Percentiles rank a stretch among this genome's conserved stretches.
phyloP scores from a whole-genome alignment of 345 rosid genomes.

The Raphanus sativus region DNA sequence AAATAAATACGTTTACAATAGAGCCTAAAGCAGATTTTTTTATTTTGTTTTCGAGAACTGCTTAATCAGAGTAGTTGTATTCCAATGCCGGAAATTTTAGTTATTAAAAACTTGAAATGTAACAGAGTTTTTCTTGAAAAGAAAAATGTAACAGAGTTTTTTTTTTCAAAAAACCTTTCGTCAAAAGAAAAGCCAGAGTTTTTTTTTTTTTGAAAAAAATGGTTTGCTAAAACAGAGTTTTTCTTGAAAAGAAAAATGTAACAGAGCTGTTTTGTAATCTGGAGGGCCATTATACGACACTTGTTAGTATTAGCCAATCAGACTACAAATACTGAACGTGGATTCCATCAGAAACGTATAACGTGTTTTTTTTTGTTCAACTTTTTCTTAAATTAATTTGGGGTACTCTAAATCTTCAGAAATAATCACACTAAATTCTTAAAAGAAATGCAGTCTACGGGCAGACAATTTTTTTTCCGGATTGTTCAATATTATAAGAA shows the following conservation, averaged over 20 bases:
- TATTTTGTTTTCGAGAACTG: too few species aligned
- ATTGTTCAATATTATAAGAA: too few species aligned
- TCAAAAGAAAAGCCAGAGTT: too few species aligned
- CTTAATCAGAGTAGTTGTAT: neutral
- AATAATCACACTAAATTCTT: too few species aligned
- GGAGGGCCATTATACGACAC: neutral
- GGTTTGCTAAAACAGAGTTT: neutral
- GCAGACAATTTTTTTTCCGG: too few species aligned
- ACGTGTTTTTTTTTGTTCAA: neutral
- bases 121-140: neutral
- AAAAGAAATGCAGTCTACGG: too few species aligned
- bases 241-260: neutral
- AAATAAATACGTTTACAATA: neutral
- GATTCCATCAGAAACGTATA: slow-evolving; percentile 13
- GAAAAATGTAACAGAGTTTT: too few species aligned
- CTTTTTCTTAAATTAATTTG: too few species aligned
- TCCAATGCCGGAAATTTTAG: neutral
- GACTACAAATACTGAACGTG: slow-evolving; percentile 1
- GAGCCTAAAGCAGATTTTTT: neutral
- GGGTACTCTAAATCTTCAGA: too few species aligned
- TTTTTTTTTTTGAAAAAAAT: too few species aligned
- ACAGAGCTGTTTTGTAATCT: neutral
- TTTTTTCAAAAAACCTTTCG: neutral
- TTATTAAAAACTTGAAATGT: neutral
- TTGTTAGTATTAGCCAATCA: neutral